phyloP scores from a whole-genome alignment of 192 early-diverging fungal genomes.

The Coemansia sp. region DNA sequence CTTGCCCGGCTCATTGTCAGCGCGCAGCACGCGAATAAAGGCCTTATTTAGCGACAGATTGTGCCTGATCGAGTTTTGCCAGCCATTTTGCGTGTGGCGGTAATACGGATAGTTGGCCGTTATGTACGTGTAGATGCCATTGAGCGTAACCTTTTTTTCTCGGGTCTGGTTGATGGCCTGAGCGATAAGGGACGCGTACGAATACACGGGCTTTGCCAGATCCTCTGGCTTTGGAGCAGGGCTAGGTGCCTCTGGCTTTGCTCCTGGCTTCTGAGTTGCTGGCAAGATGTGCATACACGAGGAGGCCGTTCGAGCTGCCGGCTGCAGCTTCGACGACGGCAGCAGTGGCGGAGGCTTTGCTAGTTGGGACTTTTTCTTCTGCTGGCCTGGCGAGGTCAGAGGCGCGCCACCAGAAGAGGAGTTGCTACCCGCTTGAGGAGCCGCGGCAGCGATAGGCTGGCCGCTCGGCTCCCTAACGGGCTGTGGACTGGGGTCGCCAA shows the following conservation, averaged over 20 bases:
- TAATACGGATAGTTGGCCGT: constrained; percentile 84
- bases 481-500: constrained; percentile 4
- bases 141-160: constrained; percentile 73
- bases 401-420: background rate
- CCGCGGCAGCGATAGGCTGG: background rate
- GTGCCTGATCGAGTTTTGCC: constrained; percentile 98
- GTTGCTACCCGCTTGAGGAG: constrained; percentile 6
- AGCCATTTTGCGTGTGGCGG: constrained; percentile 78
- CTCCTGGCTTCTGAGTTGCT: background rate
- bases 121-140: constrained; percentile 87
- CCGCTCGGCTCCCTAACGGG: background rate
- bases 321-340: background rate
- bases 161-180: constrained; percentile 82
- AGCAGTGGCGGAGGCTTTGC: background rate
- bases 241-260: background rate
- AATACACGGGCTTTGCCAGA: constrained; percentile 72
- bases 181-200: constrained; percentile 86
- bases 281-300: constrained; percentile 7
- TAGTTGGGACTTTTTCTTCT: background rate
- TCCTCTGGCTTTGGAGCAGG: background rate
- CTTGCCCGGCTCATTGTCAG: constrained; percentile 84
- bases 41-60: constrained; percentile 94
- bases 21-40: constrained; percentile 86
- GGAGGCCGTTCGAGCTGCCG: background rate
- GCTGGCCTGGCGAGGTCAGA: background rate